Conservation (phyloP, 495 filamentous ascomycete species). For the Pseudomonodictys pantanalensis region DNA sequence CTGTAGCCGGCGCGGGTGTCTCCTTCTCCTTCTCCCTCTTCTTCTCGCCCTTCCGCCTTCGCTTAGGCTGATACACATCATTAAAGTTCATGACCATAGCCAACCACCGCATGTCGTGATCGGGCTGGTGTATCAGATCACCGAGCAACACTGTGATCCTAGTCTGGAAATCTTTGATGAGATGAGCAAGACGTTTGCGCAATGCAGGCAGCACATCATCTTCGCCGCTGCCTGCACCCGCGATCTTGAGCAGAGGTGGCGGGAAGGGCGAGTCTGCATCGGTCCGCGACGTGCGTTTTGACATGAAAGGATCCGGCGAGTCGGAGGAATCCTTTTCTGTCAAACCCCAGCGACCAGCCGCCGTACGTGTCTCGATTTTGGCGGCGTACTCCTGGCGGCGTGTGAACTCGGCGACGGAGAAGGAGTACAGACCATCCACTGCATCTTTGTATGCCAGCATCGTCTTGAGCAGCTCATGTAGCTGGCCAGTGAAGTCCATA, state of each 20-base stretch:
- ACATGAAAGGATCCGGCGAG: slow-evolving; percentile 14
- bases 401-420: slow-evolving; percentile 90
- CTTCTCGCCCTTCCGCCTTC: slow-evolving; percentile 46
- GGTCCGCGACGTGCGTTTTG: not conserved
- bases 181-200: slow-evolving; percentile 62
- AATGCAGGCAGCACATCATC: slow-evolving; percentile 73
- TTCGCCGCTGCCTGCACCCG: slow-evolving; percentile 41
- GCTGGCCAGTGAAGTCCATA: slow-evolving; percentile 81
- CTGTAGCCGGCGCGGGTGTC: slow-evolving; percentile 9
- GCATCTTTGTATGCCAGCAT: slow-evolving; percentile 94
- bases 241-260: slow-evolving; percentile 26
- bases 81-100: slow-evolving; percentile 99
- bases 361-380: slow-evolving; percentile 62
- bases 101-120: slow-evolving; percentile 92
- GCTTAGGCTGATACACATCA: slow-evolving; percentile 80
- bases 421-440: slow-evolving; percentile 91
- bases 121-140: slow-evolving; percentile 87
- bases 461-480: slow-evolving; percentile 85
- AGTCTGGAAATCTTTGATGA: slow-evolving; percentile 70
- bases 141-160: slow-evolving; percentile 78
- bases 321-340: slow-evolving; percentile 51
- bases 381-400: slow-evolving; percentile 80
- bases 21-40: slow-evolving; percentile 28
- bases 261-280: slow-evolving; percentile 38
- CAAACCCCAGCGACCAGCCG: slow-evolving; percentile 62